A percentile compares a stretch with the other conserved stretches of the same genome.
Evolutionary conservation across 371 early-diverging fungal genomes (phyloP).

Genomic region (Mortierella sp.): DNA sequence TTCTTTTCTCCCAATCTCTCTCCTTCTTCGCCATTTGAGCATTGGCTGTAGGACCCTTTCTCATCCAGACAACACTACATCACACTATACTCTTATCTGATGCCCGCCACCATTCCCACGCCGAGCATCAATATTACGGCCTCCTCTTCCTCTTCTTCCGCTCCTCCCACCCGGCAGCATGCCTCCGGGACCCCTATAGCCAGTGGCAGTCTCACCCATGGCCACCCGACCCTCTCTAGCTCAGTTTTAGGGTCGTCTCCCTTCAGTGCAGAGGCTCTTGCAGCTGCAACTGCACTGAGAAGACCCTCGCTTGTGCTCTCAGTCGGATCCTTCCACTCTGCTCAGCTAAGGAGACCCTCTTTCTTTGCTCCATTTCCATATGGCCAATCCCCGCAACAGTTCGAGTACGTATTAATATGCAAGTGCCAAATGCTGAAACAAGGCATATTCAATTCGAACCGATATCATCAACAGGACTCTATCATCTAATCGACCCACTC

Average conservation of each 20-base stretch:
- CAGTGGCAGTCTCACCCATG: constrained; percentile 12
- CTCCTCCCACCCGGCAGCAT: constrained; percentile 11
- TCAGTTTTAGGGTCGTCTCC: constrained; percentile 38
- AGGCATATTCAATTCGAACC: too few relatives aligned
- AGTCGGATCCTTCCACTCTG: constrained; percentile 53
- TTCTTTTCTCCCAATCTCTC: neutral
- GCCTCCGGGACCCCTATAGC: constrained; percentile 5
- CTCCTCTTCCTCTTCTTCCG: constrained; percentile 12
- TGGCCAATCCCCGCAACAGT: constrained; percentile 45
- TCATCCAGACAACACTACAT: neutral
- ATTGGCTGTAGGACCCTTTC: too few relatives aligned
- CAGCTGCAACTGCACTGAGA: constrained; percentile 46
- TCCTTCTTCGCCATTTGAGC: too few relatives aligned
- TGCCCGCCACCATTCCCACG: constrained; percentile 50
- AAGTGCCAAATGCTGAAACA: neutral
- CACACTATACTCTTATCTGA: neutral
- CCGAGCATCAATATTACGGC: constrained; percentile 53
- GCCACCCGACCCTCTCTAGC: constrained; percentile 26
- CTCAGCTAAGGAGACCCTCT: constrained; percentile 48
- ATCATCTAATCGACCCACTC: neutral
- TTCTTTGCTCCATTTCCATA: constrained; percentile 55
- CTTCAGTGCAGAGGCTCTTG: constrained; percentile 44
- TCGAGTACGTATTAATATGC: constrained; percentile 40
- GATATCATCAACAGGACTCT: too few relatives aligned
- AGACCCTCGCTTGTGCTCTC: constrained; percentile 52